Percentiles rank a stretch among this genome's conserved stretches.
Evolutionary conservation across 2,329 filamentous ascomycete species (phyloP).

Genomic region (Claviceps spartinae): DNA sequence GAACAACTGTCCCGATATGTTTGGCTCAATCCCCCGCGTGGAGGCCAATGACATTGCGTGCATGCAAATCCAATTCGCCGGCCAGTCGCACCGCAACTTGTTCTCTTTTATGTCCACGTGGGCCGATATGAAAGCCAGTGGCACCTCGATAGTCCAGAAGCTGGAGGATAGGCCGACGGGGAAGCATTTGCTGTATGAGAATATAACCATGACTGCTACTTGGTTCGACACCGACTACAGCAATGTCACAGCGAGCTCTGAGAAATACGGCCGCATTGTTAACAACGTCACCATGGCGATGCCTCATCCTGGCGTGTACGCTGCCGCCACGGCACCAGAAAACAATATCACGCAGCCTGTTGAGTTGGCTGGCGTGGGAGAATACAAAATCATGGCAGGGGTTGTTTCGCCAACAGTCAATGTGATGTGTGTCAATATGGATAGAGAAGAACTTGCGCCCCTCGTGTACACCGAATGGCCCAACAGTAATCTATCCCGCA

Average conservation of each 20-base stretch:
- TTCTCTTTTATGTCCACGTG: conserved; percentile 46
- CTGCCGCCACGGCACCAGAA: conserved; percentile 43
- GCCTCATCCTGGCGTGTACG: conserved; percentile 56
- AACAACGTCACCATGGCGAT: conserved; percentile 69
- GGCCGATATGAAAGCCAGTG: conserved; percentile 30
- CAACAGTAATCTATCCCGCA: conserved; percentile 19
- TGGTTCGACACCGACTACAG: conserved; percentile 50
- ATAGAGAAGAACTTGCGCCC: conserved; percentile 42
- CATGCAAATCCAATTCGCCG: conserved; percentile 54
- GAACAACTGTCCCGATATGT: conserved; percentile 46
- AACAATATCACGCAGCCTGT: conserved; percentile 60
- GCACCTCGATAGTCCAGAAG: conserved; percentile 22
- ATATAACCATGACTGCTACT: conserved; percentile 53
- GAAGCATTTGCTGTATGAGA: conserved; percentile 53
- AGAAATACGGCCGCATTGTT: conserved; percentile 41
- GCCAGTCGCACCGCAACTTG: conserved; percentile 58
- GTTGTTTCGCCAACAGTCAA: conserved; percentile 60
- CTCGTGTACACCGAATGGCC: conserved; percentile 53
- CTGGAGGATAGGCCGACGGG: conserved; percentile 41
- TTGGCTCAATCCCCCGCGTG: conserved; percentile 28
- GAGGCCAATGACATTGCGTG: conserved; percentile 40
- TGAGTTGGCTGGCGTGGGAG: conserved; percentile 50
- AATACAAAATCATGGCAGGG: conserved; percentile 53
- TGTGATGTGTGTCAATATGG: conserved; percentile 58
- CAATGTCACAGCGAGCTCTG: conserved; percentile 37